phyloP scores from a whole-genome alignment of 2,329 filamentous ascomycete genomes.

The Phoma herbarum region DNA sequence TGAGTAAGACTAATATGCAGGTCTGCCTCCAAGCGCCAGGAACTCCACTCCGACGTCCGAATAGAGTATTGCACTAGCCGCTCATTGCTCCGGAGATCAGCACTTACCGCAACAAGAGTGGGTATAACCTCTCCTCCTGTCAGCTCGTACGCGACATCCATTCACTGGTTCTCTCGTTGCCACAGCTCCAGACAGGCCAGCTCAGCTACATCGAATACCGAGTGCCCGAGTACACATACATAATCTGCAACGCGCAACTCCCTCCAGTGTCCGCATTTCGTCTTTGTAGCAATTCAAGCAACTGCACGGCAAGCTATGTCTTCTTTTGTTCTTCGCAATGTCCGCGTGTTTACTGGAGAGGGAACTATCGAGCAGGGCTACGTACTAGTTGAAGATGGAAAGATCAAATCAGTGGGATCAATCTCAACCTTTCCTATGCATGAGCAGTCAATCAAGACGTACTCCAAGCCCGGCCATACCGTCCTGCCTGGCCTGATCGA shows the following conservation, averaged over 20 bases:
- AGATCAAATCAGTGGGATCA: conserved; percentile 49
- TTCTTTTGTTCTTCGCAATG: conserved; percentile 53
- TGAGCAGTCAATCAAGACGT: conserved; percentile 30
- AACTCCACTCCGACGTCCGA: background rate
- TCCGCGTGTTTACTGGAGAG: conserved; percentile 60
- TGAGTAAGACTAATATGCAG: background rate
- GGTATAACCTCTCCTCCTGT: background rate
- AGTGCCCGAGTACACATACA: background rate
- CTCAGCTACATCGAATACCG: background rate
- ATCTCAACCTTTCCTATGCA: conserved; percentile 25
- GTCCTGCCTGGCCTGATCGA: conserved; percentile 62
- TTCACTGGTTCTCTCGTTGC: background rate
- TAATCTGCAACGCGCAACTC: background rate
- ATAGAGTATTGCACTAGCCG: background rate
- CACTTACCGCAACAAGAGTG: background rate
- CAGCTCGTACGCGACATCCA: background rate
- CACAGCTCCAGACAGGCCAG: background rate
- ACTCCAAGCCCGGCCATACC: conserved; percentile 58
- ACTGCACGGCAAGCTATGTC: conserved; percentile 29
- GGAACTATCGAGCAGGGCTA: conserved; percentile 53
- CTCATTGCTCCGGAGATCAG: background rate
- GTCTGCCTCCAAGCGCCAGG: background rate
- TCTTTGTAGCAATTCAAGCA: background rate
- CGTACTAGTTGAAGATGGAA: conserved; percentile 54
- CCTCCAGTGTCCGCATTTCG: background rate